Evolutionary conservation across 108 stramenopile species (phyloP), one percentile per base, ranked within the genome.

Genomic region (Nitzschia putrida): DNA sequence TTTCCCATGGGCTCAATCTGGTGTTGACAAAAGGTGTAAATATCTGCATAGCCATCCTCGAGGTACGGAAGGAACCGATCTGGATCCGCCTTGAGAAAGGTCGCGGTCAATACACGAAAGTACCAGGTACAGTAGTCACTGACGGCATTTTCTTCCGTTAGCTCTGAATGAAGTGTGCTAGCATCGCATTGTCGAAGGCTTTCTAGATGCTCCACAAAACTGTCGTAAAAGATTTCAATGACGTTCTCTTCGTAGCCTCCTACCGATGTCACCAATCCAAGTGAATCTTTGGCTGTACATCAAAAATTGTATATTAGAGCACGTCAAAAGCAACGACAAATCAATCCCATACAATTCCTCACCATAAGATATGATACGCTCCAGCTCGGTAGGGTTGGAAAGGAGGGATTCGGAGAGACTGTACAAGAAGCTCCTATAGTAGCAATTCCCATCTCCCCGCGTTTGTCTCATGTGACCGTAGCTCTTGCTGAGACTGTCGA

Each of bases 371-470:
- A 29, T 9, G 37, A 69, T 50, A 16, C 72, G 61, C n/a, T 39
- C 23, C 26, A 68, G 20, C 57, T 69, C 67, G 6, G 41, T 23
- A n/a, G 14, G 58, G 20, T 68, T 57, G 10, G 34, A 34, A 24
- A 7, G 43, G 38, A 96, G 64, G 34, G 45, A 38, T 59, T 96
- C 95, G 37, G 89, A 87, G 10, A 95, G 80, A 40, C 71, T 71
- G 68, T 92, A 98, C 5, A 95, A 69, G 58, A 98, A 91, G 22
- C 91, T 88, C 6, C 97, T 88, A 72, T 96, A 97, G 69, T 92
- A 98, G 64, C 97, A 98, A 74, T 97, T 97, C 8, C 96, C 96
- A 78, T 98, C 97, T 16, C 95, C 96, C 6, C 96, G 88, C 18
- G 95, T 80, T 21, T 79, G 83, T 53, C 97, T 78, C 9, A 94